phyloP scores from a whole-genome alignment of 2,329 filamentous ascomycete genomes.

The Penicillium sp. region DNA sequence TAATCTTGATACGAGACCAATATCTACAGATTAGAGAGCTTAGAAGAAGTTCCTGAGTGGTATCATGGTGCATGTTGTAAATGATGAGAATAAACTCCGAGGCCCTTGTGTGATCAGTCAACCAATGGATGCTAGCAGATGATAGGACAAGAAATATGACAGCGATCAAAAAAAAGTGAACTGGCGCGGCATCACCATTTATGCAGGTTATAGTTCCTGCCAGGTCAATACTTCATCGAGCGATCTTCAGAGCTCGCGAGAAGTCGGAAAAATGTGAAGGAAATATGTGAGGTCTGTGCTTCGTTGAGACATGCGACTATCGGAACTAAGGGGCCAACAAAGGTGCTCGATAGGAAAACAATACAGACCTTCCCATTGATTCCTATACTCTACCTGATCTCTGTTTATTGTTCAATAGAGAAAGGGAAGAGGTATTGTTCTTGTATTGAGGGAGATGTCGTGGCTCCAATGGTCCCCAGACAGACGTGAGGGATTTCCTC shows the following conservation, averaged over 20 bases:
- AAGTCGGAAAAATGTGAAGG: conserved; percentile 1
- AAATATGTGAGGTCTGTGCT: conserved; percentile 13
- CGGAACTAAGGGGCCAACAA: conserved; percentile 8
- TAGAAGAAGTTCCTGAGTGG: background rate
- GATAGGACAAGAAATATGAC: background rate
- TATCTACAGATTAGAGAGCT: background rate
- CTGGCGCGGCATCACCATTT: background rate
- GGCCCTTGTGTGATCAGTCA: background rate
- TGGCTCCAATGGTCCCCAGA: background rate
- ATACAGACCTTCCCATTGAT: background rate
- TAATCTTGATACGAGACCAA: background rate
- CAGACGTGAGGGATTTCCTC: background rate
- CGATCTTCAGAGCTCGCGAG: background rate
- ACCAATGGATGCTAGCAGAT: background rate
- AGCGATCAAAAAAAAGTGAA: background rate
- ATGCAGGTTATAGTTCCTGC: background rate
- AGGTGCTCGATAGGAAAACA: background rate
- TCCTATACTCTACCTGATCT: background rate
- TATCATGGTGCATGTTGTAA: background rate
- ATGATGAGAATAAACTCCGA: background rate
- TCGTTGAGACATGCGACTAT: conserved; percentile 9
- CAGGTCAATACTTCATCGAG: background rate
- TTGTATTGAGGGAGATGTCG: background rate
- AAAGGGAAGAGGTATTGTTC: background rate
- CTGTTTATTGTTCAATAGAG: background rate